A percentile compares a stretch with the other conserved stretches of the same genome.
Conservation (phyloP, 179 eudicot genomes). For the Pouteria campechiana region DNA sequence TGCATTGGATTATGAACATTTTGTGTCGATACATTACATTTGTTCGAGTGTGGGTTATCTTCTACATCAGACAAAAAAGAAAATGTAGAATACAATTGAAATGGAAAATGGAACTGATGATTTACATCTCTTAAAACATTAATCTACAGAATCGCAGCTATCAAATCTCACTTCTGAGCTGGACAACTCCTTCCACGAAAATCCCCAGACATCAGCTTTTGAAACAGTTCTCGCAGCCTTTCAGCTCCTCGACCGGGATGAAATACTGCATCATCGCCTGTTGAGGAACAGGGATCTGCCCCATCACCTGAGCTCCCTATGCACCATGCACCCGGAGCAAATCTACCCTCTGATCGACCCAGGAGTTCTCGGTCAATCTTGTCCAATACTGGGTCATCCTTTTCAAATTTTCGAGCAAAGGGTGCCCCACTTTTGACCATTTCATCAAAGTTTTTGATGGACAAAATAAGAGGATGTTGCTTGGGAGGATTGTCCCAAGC, state of each 20-base stretch:
- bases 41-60: too few relatives aligned
- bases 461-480: slow-evolving; percentile 67
- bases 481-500: slow-evolving; percentile 89
- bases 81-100: too few relatives aligned
- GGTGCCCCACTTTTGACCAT: slow-evolving; percentile 72
- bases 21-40: neutral
- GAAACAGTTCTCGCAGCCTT: slow-evolving; percentile 45
- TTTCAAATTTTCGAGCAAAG: slow-evolving; percentile 68
- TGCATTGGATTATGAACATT: neutral
- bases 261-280: slow-evolving; percentile 61
- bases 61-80: too few relatives aligned
- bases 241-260: slow-evolving; percentile 64
- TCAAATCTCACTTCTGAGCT: slow-evolving; percentile 10
- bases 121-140: slow-evolving; percentile 4
- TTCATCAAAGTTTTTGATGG: slow-evolving; percentile 42
- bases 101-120: too few relatives aligned
- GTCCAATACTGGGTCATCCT: slow-evolving; percentile 56
- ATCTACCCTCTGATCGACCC: slow-evolving; percentile 41
- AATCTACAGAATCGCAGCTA: slow-evolving; percentile 8
- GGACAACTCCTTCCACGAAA: slow-evolving; percentile 48
- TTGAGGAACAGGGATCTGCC: slow-evolving; percentile 53
- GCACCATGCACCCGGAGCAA: slow-evolving; percentile 87
- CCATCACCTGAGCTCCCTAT: slow-evolving; percentile 41
- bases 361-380: slow-evolving; percentile 59
- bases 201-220: slow-evolving; percentile 44